Conservation (phyloP, 345 rosid species). For the Diplotaxis tenuifolia region DNA sequence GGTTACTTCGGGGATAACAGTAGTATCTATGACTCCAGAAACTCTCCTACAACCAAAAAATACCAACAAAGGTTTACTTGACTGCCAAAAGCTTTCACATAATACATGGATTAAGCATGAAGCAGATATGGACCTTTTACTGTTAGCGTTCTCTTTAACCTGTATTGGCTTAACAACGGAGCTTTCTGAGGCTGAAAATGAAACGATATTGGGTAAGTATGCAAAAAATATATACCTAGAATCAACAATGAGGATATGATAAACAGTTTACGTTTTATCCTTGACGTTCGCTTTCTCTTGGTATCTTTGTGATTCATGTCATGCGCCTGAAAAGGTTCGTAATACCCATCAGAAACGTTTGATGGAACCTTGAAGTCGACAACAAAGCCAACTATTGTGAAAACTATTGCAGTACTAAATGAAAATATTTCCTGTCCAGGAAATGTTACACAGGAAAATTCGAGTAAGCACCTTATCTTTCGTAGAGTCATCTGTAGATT, state of each 20-base stretch:
- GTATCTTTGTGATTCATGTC: slow-evolving; percentile 32
- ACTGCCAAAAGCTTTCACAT: slow-evolving; percentile 6
- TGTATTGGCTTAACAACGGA: slow-evolving; percentile 30
- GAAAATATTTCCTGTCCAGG: not conserved
- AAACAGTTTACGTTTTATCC: slow-evolving; percentile 39
- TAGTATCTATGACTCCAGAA: slow-evolving; percentile 25
- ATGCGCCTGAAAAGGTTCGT: slow-evolving; percentile 27
- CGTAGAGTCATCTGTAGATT: slow-evolving; percentile 10
- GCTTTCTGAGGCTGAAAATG: slow-evolving; percentile 41
- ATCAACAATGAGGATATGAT: slow-evolving; percentile 7
- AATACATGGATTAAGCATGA: not conserved
- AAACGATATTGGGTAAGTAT: slow-evolving; percentile 5
- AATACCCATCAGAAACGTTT: slow-evolving; percentile 26
- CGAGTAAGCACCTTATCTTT: slow-evolving; percentile 38
- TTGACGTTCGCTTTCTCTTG: slow-evolving; percentile 43
- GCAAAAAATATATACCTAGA: not conserved
- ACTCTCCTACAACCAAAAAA: slow-evolving; percentile 22
- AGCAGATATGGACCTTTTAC: slow-evolving; percentile 41
- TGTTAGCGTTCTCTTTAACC: slow-evolving; percentile 37
- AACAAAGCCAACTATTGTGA: slow-evolving; percentile 23
- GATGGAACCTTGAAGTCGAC: slow-evolving; percentile 40
- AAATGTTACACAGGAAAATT: not conserved
- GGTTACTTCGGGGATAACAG: slow-evolving; percentile 15
- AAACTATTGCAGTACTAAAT: slow-evolving; percentile 10
- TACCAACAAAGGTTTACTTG: slow-evolving; percentile 1